phyloP scores from a whole-genome alignment of 495 filamentous ascomycete genomes.

The Penicillium salamii region DNA sequence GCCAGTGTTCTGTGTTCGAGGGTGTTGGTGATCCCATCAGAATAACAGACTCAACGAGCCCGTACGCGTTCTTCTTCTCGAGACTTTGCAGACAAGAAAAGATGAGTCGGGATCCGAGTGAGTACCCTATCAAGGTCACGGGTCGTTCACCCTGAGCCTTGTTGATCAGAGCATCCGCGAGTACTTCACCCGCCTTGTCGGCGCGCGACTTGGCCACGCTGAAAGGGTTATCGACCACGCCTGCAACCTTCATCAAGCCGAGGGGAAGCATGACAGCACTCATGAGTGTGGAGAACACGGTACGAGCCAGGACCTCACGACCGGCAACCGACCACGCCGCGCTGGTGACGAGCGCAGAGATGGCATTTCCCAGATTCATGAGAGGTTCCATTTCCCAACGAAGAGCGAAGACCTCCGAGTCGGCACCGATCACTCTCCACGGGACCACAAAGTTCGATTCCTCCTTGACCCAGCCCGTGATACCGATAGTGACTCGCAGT shows the following conservation, averaged over 20 bases:
- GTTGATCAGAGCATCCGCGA: slow-evolving; percentile 86
- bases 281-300: slow-evolving; percentile 70
- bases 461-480: slow-evolving; percentile 77
- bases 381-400: slow-evolving; percentile 80
- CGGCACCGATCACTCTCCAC: slow-evolving; percentile 69
- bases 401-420: slow-evolving; percentile 77
- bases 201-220: slow-evolving; percentile 74
- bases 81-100: slow-evolving; percentile 76
- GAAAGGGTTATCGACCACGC: slow-evolving; percentile 88
- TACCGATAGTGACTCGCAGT: slow-evolving; percentile 76
- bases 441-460: slow-evolving; percentile 67
- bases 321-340: slow-evolving; percentile 76
- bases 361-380: slow-evolving; percentile 69
- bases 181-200: slow-evolving; percentile 80
- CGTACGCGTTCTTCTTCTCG: slow-evolving; percentile 76
- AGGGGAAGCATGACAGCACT: slow-evolving; percentile 74
- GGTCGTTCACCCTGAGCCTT: slow-evolving; percentile 86
- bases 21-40: slow-evolving; percentile 82
- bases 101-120: slow-evolving; percentile 85
- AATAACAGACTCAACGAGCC: slow-evolving; percentile 79
- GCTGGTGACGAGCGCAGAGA: slow-evolving; percentile 70
- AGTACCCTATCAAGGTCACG: slow-evolving; percentile 85
- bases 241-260: slow-evolving; percentile 71
- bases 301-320: slow-evolving; percentile 71
- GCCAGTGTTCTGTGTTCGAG: slow-evolving; percentile 61